These are phyloP conservation scores for Saccharomycopsis fermentans DNA, from an alignment of 805 yeast genomes.

Conservation along the genomic window DNA sequence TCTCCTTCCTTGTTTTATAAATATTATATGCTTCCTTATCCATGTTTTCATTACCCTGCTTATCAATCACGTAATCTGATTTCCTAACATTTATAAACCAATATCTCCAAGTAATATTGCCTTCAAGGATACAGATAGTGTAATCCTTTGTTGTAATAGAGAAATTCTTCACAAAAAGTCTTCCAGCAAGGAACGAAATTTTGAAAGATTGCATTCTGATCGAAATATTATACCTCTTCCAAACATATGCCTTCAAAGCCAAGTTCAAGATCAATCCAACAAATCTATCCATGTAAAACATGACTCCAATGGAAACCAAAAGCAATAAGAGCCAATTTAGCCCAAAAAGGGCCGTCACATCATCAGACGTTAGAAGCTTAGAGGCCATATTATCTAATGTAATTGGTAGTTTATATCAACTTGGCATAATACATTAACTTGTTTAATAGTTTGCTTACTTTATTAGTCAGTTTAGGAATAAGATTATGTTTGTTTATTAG, in stretches of 20 bases:
- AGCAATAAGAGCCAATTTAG: conserved; percentile 73
- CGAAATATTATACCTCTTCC: conserved; percentile 52
- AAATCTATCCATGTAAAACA: conserved; percentile 70
- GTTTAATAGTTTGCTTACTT: no score
- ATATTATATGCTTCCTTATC: conserved; percentile 4
- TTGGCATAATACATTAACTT: not conserved
- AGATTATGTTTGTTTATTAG: no score
- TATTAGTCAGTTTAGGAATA: no score
- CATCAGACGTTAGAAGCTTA: conserved; percentile 2
- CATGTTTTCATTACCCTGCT: conserved; percentile 16
- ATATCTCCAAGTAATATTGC: conserved; percentile 81
- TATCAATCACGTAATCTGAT: conserved; percentile 19
- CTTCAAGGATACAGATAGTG: conserved; percentile 58
- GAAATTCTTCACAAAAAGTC: conserved; percentile 67
- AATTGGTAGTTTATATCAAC: not conserved
- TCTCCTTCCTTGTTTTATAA: conserved; percentile 24
- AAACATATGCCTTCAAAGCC: conserved; percentile 42
- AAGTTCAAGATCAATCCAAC: conserved; percentile 51
- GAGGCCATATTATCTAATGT: not conserved
- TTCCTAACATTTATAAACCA: conserved; percentile 51
- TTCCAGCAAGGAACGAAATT: conserved; percentile 73
- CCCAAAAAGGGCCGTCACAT: conserved; percentile 43
- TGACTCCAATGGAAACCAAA: conserved; percentile 46
- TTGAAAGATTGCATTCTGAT: conserved; percentile 65
- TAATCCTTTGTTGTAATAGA: conserved; percentile 65